These are phyloP conservation scores for Rhazya stricta DNA, from an alignment of 257 asterid genomes.

Conservation along the genomic window DNA sequence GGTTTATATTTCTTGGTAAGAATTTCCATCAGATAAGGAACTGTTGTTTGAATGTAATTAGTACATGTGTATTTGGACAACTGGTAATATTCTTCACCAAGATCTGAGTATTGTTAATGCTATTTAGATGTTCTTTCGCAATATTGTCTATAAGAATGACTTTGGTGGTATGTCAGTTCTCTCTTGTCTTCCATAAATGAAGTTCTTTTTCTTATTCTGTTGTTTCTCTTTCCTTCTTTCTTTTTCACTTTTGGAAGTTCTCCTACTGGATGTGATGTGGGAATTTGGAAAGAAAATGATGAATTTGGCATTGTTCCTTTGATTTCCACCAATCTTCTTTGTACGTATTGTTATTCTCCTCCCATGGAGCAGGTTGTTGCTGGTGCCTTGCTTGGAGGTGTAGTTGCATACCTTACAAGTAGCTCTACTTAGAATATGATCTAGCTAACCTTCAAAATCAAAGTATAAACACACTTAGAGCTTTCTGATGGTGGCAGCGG, in stretches of 20 bases:
- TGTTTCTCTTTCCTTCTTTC: background rate
- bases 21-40: background rate
- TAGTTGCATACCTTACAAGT: constrained; percentile 51
- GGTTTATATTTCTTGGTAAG: background rate
- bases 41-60: background rate
- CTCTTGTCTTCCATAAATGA: background rate
- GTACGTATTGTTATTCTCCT: background rate
- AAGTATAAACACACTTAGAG: background rate
- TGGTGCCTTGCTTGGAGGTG: constrained; percentile 66
- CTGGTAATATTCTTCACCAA: background rate
- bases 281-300: background rate
- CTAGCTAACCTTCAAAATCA: constrained; percentile 1
- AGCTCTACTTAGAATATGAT: constrained; percentile 24
- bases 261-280: background rate
- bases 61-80: background rate
- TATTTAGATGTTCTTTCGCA: background rate
- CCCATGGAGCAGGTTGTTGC: constrained; percentile 48
- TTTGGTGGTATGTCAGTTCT: background rate
- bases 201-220: background rate
- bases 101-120: background rate
- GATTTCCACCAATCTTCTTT: background rate
- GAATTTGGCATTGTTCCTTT: background rate
- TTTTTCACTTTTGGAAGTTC: background rate
- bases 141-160: background rate
- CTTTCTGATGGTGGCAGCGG: background rate